phyloP scores from a whole-genome alignment of 2,329 filamentous ascomycete species.

The Aspergillus ochraceus region DNA sequence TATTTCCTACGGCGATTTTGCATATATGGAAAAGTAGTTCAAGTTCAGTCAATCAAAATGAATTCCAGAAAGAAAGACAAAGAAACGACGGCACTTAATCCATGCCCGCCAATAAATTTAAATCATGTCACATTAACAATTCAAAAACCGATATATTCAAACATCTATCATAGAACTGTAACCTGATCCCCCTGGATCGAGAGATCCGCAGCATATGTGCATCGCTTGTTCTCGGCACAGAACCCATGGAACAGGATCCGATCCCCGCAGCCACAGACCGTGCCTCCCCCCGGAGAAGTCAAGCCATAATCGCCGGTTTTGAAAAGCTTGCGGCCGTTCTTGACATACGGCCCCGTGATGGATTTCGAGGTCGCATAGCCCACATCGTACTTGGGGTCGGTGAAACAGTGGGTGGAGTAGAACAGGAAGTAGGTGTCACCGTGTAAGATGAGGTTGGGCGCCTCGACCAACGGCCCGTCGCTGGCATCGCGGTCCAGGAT shows the following conservation, averaged over 20 bases:
- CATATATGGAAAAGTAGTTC: no score
- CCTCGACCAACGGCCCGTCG: conserved; percentile 64
- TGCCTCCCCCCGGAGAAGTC: conserved; percentile 34
- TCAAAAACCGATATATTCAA: not conserved
- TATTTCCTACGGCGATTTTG: no score
- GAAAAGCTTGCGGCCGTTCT: conserved; percentile 34
- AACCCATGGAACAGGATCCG: conserved; percentile 35
- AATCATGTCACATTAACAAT: not conserved
- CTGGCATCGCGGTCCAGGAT: conserved; percentile 64
- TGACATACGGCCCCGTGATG: conserved; percentile 40
- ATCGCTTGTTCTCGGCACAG: conserved; percentile 26
- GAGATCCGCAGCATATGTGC: conserved; percentile 32
- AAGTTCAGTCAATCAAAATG: not conserved
- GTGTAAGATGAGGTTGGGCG: conserved; percentile 54
- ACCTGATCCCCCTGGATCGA: conserved; percentile 20
- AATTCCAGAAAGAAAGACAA: no score
- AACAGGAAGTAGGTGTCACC: conserved; percentile 58
- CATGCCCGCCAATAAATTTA: no score
- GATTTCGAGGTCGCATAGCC: conserved; percentile 55
- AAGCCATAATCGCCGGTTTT: conserved; percentile 33
- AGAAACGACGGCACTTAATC: no score
- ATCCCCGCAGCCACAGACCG: conserved; percentile 32
- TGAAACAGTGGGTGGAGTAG: conserved; percentile 63
- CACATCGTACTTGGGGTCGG: conserved; percentile 57
- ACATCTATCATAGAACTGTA: conserved; percentile 12